Evolutionary conservation across 208 protist genomes (phyloP), one percentile per base, ranked within the genome.

Genomic region (Entamoeba invadens): DNA sequence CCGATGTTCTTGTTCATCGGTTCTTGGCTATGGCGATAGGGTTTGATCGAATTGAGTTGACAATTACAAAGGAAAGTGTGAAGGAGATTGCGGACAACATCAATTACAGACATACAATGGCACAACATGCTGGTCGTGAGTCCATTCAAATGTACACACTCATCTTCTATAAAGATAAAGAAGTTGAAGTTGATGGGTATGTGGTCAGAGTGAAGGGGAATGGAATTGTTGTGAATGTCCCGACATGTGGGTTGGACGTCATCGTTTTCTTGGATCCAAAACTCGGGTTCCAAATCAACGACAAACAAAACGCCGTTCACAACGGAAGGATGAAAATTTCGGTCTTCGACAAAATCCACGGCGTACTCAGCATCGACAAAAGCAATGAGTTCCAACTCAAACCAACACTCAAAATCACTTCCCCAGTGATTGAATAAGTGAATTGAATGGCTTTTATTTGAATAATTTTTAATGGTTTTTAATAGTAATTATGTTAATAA

Each of bases 1-100:
- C 96, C 6, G 97, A 98, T 96, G 93, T 98, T 18, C 92, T 98
- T 38, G 98, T 98, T 14, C 98, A 98, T 95, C 94, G 98, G n/a
- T 93, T 98, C n/a, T 94, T 98, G 6, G 93, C 95, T 18, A 87
- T 96, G 5, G 31, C 50, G 8, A 93, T 94, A 42, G 77, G 35
- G 3, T 42, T 51, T n/a, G 94, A 95, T n/a, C 4, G 12, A 38
- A n/a, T 95, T 4, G 46, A 50, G 18, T 91, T 91, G 14, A 91
- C 68, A 44, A n/a, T 93, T 18, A 10, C 16, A 8, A 93, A 93
- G 25, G 92, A 93, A 42, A 45, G 5, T 4, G 45, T 93, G 5
- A 68, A 18, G 42, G 31, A n/a, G 16, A 50, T 93, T 25, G 46
- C 21, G 14, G 25, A 93, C 14, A 93, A 50, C 25, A 18, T 93